Conservation (phyloP, 2,329 filamentous ascomycete genomes). For the Beauveria brongniartii region DNA sequence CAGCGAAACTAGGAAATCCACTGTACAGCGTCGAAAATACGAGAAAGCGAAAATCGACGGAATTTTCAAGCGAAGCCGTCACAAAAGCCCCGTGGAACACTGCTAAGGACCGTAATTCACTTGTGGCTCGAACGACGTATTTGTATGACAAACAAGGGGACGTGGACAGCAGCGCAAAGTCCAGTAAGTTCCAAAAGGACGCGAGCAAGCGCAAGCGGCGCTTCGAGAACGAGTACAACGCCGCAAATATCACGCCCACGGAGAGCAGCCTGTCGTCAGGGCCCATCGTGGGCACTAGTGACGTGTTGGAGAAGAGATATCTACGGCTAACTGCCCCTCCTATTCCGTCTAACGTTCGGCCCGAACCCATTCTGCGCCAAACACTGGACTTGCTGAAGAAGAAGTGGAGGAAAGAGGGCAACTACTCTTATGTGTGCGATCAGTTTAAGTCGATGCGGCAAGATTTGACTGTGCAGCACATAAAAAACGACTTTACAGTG, state of each 20-base stretch:
- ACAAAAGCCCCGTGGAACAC: constrained; percentile 65
- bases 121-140: constrained; percentile 72
- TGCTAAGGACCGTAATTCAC: constrained; percentile 48
- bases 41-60: constrained; percentile 79
- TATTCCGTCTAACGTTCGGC: constrained; percentile 81
- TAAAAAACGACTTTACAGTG: constrained; percentile 94
- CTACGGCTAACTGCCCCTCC: constrained; percentile 88
- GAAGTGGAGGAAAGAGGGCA: constrained; percentile 89
- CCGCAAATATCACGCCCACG: constrained; percentile 46
- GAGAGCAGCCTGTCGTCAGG: constrained; percentile 50
- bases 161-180: constrained; percentile 40
- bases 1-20: constrained; percentile 35
- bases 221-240: constrained; percentile 62
- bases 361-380: constrained; percentile 69
- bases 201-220: constrained; percentile 84
- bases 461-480: constrained; percentile 94
- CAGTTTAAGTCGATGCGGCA: constrained; percentile 98
- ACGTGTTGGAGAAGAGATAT: constrained; percentile 85
- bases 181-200: constrained; percentile 90
- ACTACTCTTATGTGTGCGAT: constrained; percentile 97
- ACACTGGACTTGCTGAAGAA: constrained; percentile 83
- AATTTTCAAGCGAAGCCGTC: constrained; percentile 46
- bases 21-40: constrained; percentile 31
- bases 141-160: constrained; percentile 33
- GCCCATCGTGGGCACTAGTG: constrained; percentile 79